A percentile compares a stretch with the other conserved stretches of the same genome.
These are phyloP conservation scores for Amauroascus niger DNA, from an alignment of 2,329 filamentous ascomycete genomes.

Conservation along the genomic window DNA sequence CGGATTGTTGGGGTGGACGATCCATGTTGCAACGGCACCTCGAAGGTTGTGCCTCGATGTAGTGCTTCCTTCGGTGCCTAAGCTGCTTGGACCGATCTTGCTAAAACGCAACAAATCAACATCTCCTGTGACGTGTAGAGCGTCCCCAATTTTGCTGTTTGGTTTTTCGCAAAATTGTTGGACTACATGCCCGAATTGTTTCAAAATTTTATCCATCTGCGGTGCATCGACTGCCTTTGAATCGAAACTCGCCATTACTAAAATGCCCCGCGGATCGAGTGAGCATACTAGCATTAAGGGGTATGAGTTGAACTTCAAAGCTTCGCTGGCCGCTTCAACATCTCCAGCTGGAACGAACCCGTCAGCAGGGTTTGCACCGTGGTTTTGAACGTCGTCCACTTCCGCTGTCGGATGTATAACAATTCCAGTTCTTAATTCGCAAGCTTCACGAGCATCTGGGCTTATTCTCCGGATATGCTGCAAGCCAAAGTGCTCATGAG, in stretches of 20 bases:
- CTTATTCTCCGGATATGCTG: constrained; percentile 44
- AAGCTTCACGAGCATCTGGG: constrained; percentile 34
- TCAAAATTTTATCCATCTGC: constrained; percentile 45
- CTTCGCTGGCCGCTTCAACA: constrained; percentile 50
- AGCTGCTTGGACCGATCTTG: neutral
- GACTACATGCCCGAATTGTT: constrained; percentile 42
- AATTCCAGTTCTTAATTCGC: constrained; percentile 27
- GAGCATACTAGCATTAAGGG: constrained; percentile 55
- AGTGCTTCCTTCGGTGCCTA: neutral
- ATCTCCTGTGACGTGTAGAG: constrained; percentile 1
- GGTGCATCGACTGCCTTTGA: constrained; percentile 43
- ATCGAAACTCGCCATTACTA: constrained; percentile 56
- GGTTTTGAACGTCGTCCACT: constrained; percentile 8
- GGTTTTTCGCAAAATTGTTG: constrained; percentile 8
- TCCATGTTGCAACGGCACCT: constrained; percentile 20
- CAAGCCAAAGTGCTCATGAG: constrained; percentile 50
- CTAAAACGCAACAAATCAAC: constrained; percentile 8
- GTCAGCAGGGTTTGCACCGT: constrained; percentile 34
- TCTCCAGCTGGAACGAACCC: constrained; percentile 48
- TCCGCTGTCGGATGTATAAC: constrained; percentile 19
- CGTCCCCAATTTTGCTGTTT: constrained; percentile 2
- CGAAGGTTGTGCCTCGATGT: neutral
- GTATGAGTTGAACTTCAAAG: constrained; percentile 46
- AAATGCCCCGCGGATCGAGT: constrained; percentile 47
- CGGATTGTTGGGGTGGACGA: constrained; percentile 21